Base-by-base conservation (phyloP, 768 basidiomycete species). In the Harrya chromipes region DNA sequence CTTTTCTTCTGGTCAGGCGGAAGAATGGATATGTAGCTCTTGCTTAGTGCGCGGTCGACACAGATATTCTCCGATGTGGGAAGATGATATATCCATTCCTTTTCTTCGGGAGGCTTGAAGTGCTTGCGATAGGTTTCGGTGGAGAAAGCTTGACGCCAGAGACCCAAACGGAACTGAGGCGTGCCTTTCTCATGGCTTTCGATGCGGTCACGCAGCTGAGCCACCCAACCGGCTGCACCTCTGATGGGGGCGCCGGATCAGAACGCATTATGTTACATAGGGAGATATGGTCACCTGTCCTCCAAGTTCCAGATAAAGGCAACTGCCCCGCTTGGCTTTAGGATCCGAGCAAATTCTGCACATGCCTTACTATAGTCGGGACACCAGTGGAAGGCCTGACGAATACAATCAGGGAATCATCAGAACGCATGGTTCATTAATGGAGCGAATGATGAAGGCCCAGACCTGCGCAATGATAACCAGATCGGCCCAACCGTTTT, bases 321-420 rank as follows among this genome's bases (percentile, higher is more conserved):
- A 16, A 87, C 76, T 1, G 76, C 67, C 3, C 90, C 90, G n/a
- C 70, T 69, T 0, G 89, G 86, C 61, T 87, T 88, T 42, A 97
- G 75, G 55, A 94, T 81, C 27, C 91, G 81, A 8, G 82, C 77
- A 57, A 95, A 89, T 63, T 97, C 94, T 0, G 68, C 68, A 17
- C 81, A 76, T 1, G 94, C 91, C 45, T 72, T 74, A 40, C 82
- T 78, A 62, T 83, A 86, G 64, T 94, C 80, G 10, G 85, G 86
- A 54, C 88, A 89, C 94, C 94, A 97, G 71, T 97, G 94, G 67
- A 85, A 97, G 14, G 94, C 94, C 84, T 94, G 64, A 49, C 4
- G 1, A 5, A 36, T 9, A 49, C 40, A 24, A 35, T 35, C 41
- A n/a, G n/a, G 49, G 39, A 52, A 59, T 46, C 46, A 55, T 38